Percentiles rank a stretch among this genome's conserved stretches.
Evolutionary conservation across 2,329 filamentous ascomycete species (phyloP).

Genomic region (Aspergillus fumigatiaffinis): DNA sequence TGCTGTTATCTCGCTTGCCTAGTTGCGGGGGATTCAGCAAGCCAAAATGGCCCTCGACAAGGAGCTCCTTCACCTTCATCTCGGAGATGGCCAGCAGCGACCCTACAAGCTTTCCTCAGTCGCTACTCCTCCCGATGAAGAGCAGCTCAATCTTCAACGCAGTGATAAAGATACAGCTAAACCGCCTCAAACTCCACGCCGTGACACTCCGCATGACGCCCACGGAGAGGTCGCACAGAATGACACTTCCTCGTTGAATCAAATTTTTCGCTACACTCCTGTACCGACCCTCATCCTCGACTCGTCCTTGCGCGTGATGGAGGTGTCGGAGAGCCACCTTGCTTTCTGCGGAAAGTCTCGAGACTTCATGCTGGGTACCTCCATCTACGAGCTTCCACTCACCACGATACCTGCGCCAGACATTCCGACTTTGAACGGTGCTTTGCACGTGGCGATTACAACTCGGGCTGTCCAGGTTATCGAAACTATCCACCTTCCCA

Average conservation of each 20-base stretch:
- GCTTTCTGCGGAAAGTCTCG: slow-evolving; percentile 29
- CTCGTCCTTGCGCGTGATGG: slow-evolving; percentile 31
- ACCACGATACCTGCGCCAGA: slow-evolving; percentile 32
- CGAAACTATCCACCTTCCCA: slow-evolving; percentile 23
- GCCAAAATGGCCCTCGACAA: slow-evolving; percentile 17
- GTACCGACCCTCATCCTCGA: slow-evolving; percentile 39
- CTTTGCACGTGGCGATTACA: slow-evolving; percentile 35
- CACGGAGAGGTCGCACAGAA: not conserved
- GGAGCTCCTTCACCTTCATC: slow-evolving; percentile 20
- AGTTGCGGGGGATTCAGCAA: not conserved
- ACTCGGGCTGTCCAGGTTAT: slow-evolving; percentile 34
- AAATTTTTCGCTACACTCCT: slow-evolving; percentile 30
- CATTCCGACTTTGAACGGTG: slow-evolving; percentile 33
- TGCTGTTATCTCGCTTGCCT: not conserved
- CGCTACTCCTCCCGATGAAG: slow-evolving; percentile 24
- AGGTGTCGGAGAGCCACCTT: slow-evolving; percentile 45
- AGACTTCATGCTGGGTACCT: slow-evolving; percentile 33
- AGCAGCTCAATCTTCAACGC: not conserved
- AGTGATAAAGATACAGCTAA: not conserved
- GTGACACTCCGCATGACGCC: not conserved
- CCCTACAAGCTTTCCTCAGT: slow-evolving; percentile 17
- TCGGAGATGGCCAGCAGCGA: slow-evolving; percentile 13
- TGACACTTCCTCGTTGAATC: slow-evolving; percentile 10
- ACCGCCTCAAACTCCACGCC: not conserved
- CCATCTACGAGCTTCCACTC: slow-evolving; percentile 39